phyloP scores from a whole-genome alignment of 495 filamentous ascomycete genomes.

The Lindgomyces ingoldianus region DNA sequence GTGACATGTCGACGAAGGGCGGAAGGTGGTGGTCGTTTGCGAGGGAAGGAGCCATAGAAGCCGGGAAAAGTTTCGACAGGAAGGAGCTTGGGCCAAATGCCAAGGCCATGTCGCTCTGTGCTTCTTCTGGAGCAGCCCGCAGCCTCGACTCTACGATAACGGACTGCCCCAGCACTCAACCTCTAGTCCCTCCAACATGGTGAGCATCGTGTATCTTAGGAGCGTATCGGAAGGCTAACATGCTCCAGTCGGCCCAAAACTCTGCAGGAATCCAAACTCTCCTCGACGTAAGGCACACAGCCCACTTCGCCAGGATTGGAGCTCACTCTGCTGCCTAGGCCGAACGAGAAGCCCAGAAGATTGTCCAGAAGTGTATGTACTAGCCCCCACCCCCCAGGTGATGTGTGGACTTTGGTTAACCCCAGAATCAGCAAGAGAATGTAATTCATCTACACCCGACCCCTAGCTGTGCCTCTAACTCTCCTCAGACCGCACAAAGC shows the following conservation, averaged over 20 bases:
- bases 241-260: conserved; percentile 81
- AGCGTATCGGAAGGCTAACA: conserved; percentile 4
- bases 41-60: background rate
- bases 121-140: background rate
- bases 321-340: conserved; percentile 62
- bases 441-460: conserved; percentile 48
- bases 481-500: conserved; percentile 83
- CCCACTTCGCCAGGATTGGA: conserved; percentile 12
- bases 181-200: conserved; percentile 43
- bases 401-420: background rate
- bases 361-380: conserved; percentile 89
- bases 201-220: conserved; percentile 36
- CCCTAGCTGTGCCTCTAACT: background rate
- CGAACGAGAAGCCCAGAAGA: conserved; percentile 98
- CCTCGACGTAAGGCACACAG: conserved; percentile 75
- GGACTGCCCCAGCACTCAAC: conserved; percentile 6
- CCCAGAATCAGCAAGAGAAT: conserved; percentile 64
- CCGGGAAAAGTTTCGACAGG: background rate
- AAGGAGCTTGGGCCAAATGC: background rate
- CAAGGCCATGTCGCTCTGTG: background rate
- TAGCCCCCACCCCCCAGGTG: background rate
- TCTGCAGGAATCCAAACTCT: conserved; percentile 97
- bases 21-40: background rate
- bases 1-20: conserved; percentile 67
- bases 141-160: conserved; percentile 19